Evolutionary conservation across 2,329 filamentous ascomycete genomes (phyloP).

Genomic region (Microcyclospora tardicrescens): DNA sequence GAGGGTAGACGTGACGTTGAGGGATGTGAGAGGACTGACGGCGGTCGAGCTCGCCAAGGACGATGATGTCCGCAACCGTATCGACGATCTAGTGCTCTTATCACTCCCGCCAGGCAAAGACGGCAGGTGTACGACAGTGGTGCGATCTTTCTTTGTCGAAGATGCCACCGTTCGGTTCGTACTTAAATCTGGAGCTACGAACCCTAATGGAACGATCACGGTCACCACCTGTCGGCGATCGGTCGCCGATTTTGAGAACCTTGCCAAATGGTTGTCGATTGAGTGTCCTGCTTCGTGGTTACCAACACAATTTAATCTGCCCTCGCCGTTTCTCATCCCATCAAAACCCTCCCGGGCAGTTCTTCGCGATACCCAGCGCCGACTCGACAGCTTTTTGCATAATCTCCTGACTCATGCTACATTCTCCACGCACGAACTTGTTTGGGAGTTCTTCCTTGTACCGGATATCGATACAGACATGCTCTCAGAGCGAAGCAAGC

Average conservation of each 20-base stretch:
- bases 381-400: constrained; percentile 76
- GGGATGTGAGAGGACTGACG: constrained; percentile 76
- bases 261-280: constrained; percentile 67
- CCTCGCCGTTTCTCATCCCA: constrained; percentile 84
- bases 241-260: constrained; percentile 77
- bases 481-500: constrained; percentile 75
- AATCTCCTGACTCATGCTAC: constrained; percentile 80
- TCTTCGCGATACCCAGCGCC: constrained; percentile 73
- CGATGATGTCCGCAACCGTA: constrained; percentile 89
- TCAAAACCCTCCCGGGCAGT: constrained; percentile 81
- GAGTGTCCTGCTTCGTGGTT: constrained; percentile 96
- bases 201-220: constrained; percentile 69
- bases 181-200: constrained; percentile 82
- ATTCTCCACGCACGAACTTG: constrained; percentile 88
- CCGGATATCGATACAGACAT: constrained; percentile 82
- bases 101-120: constrained; percentile 59
- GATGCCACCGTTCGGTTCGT: constrained; percentile 88
- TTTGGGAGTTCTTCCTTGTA: constrained; percentile 98
- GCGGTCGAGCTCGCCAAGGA: constrained; percentile 96
- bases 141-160: constrained; percentile 92
- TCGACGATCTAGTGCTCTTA: constrained; percentile 84
- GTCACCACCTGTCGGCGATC: constrained; percentile 89
- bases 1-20: constrained; percentile 70
- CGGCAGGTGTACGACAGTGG: constrained; percentile 78
- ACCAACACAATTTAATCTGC: constrained; percentile 60